These are phyloP conservation scores for Nemania serpens DNA, from an alignment of 2,329 filamentous ascomycete genomes.

Conservation along the genomic window DNA sequence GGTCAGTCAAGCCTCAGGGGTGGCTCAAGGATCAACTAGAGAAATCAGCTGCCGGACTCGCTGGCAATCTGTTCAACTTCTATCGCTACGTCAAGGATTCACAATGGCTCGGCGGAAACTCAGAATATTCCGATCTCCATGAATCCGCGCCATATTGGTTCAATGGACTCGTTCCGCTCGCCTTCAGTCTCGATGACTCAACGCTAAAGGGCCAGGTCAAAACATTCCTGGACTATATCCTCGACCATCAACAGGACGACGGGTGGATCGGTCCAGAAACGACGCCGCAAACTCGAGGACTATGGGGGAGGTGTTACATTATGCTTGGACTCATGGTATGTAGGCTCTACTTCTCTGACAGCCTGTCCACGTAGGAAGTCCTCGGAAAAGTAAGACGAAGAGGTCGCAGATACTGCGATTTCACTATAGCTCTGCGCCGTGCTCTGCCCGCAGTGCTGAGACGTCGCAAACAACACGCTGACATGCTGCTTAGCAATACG, in stretches of 20 bases:
- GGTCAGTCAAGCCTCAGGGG: constrained; percentile 38
- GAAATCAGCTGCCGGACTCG: constrained; percentile 35
- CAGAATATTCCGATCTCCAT: constrained; percentile 58
- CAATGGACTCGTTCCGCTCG: constrained; percentile 61
- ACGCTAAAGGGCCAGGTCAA: constrained; percentile 56
- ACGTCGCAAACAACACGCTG: background rate
- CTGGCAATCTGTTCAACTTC: constrained; percentile 52
- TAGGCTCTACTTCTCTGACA: background rate
- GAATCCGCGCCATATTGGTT: constrained; percentile 64
- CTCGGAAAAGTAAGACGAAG: too few species aligned
- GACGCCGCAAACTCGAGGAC: constrained; percentile 46
- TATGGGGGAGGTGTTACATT: constrained; percentile 59
- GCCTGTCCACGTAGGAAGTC: background rate
- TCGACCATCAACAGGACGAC: constrained; percentile 55
- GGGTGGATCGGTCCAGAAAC: constrained; percentile 63
- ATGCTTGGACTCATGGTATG: constrained; percentile 53
- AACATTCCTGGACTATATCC: constrained; percentile 50
- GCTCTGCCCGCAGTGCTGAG: too few species aligned
- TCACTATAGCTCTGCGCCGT: too few species aligned
- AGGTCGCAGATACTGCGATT: too few species aligned
- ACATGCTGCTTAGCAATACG: constrained; percentile 46
- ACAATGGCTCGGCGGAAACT: constrained; percentile 55
- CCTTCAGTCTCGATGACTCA: constrained; percentile 54
- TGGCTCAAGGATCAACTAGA: constrained; percentile 39
- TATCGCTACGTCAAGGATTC: constrained; percentile 58